Evolutionary conservation across 1,139 yeast species (phyloP).

Genomic region (Arxiozyma slooffiae): DNA sequence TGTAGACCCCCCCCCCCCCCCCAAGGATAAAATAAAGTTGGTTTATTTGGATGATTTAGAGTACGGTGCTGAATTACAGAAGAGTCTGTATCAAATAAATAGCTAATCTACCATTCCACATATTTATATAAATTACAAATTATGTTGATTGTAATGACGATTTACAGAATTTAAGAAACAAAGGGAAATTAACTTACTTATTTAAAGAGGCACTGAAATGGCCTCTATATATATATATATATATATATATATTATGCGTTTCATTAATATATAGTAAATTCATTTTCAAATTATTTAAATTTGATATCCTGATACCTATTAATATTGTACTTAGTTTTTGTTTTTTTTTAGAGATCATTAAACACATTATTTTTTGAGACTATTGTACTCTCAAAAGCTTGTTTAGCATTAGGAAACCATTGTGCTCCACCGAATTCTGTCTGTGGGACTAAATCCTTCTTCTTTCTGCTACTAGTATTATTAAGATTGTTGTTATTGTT

Average conservation of each 20-base stretch:
- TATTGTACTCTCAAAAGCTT: constrained; percentile 10
- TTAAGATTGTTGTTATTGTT: neutral
- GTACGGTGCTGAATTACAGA: constrained; percentile 62
- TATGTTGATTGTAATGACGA: constrained; percentile 92
- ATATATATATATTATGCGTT: neutral
- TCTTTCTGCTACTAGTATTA: constrained; percentile 3
- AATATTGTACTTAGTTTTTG: neutral
- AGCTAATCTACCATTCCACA: constrained; percentile 93
- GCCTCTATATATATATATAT: neutral
- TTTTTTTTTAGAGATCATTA: neutral
- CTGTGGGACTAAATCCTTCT: constrained; percentile 21
- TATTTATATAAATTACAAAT: constrained; percentile 78
- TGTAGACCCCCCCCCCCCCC: constrained; percentile 28
- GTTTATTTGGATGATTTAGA: constrained; percentile 51
- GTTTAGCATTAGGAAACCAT: constrained; percentile 18
- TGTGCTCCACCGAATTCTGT: constrained; percentile 28
- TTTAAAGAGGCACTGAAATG: constrained; percentile 19
- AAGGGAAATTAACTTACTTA: constrained; percentile 32
- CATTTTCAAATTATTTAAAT: neutral
- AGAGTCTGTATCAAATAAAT: constrained; percentile 60
- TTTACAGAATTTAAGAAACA: constrained; percentile 49
- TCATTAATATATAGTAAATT: neutral
- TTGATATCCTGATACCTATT: neutral
- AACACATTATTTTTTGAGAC: constrained; percentile 1
- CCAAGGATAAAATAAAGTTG: constrained; percentile 43